Conservation (phyloP, 441 rosid species). For the Omphalea diandra region DNA sequence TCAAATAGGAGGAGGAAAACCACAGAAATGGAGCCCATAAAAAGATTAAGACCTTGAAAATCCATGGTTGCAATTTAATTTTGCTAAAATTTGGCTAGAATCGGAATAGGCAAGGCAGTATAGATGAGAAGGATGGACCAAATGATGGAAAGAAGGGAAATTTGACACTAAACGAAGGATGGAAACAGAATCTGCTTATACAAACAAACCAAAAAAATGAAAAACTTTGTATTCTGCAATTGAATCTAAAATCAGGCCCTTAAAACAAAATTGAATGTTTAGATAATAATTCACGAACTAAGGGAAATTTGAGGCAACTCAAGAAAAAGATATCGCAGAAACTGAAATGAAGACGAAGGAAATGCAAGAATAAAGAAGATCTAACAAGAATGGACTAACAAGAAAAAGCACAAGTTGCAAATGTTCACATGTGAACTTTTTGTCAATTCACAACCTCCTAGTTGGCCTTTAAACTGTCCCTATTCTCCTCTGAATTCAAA, state of each 20-base stretch:
- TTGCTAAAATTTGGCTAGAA: neutral
- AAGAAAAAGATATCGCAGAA: too few relatives aligned
- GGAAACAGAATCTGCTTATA: neutral
- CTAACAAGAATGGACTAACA: neutral
- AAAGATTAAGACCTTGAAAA: constrained; percentile 22
- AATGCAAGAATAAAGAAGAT: neutral
- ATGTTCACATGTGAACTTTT: neutral
- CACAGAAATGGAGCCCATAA: constrained; percentile 28
- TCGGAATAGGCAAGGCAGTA: neutral
- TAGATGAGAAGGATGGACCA: neutral
- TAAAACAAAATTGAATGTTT: neutral
- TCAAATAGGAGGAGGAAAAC: constrained; percentile 37
- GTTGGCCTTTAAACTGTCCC: neutral
- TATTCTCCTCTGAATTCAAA: neutral
- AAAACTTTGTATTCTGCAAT: neutral
- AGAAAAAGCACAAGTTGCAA: neutral
- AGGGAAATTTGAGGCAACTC: too few relatives aligned
- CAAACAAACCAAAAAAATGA: too few relatives aligned
- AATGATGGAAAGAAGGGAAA: neutral
- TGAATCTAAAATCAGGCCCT: neutral
- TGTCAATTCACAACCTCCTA: neutral
- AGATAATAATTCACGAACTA: too few relatives aligned
- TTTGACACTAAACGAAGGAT: constrained; percentile 1
- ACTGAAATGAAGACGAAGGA: neutral
- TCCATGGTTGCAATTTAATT: constrained; percentile 39